Conservation (phyloP, 495 filamentous ascomycete species). For the Parmelia sp. region DNA sequence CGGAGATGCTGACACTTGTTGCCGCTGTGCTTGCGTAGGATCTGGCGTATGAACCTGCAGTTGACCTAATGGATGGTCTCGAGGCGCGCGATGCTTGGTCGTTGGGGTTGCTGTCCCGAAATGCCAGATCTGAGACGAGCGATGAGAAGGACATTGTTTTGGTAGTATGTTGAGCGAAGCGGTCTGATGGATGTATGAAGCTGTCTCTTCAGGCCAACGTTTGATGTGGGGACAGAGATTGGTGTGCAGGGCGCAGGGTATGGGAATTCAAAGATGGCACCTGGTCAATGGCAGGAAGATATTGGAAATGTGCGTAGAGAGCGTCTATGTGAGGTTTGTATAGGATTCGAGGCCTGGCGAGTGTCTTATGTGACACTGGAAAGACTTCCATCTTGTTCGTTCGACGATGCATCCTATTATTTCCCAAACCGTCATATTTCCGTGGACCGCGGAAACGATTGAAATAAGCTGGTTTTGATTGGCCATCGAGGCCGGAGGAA, state of each 20-base stretch:
- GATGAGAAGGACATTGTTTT: slow-evolving; percentile 80
- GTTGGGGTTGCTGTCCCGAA: slow-evolving; percentile 54
- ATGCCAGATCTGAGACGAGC: slow-evolving; percentile 79
- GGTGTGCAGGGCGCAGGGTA: neutral
- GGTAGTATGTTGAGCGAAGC: neutral
- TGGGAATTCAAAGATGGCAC: too few species aligned
- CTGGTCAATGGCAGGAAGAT: neutral
- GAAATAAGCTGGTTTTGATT: neutral
- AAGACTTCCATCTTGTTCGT: too few species aligned
- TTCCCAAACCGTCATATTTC: neutral
- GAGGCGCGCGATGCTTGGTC: slow-evolving; percentile 38
- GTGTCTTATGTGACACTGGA: too few species aligned
- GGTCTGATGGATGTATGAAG: neutral
- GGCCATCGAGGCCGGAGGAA: neutral
- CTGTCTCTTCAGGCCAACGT: neutral
- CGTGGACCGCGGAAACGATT: neutral
- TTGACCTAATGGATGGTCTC: slow-evolving; percentile 43
- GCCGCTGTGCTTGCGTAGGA: slow-evolving; percentile 84
- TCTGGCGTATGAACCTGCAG: slow-evolving; percentile 41
- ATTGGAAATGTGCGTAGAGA: neutral
- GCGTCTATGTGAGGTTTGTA: too few species aligned
- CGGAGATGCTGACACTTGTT: slow-evolving; percentile 88
- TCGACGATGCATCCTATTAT: too few species aligned
- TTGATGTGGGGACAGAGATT: neutral
- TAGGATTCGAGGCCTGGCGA: too few species aligned